These are phyloP conservation scores for Helianthus annuus DNA, from an alignment of 129 eudicot genomes.

Conservation along the genomic window HanXRQr2.0-SUNRISE NC_035436.2:127779627-127780126, in stretches of 20 bases:
- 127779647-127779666: conserved; percentile 66
- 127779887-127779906: conserved; percentile 68
- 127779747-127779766: conserved; percentile 72
- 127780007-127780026: neutral
- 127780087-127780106: neutral
- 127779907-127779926: conserved; percentile 79
- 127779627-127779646: conserved; percentile 71
- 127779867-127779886: conserved; percentile 54
- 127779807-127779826: conserved; percentile 70
- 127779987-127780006: neutral
- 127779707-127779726: conserved; percentile 14
- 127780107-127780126: neutral
- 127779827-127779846: conserved; percentile 50
- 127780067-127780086: neutral
- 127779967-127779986: conserved; percentile 11
- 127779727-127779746: conserved; percentile 39
- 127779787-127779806: conserved; percentile 75
- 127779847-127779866: conserved; percentile 57
- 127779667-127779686: conserved; percentile 45
- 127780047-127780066: neutral
- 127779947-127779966: conserved; percentile 69
- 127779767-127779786: conserved; percentile 62
- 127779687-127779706: conserved; percentile 21
- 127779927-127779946: conserved; percentile 67
- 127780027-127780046: conserved; percentile 10